A percentile compares a stretch with the other conserved stretches of the same genome.
phyloP scores from a whole-genome alignment of 345 rosid genomes.

The Pistacia vera region DNA sequence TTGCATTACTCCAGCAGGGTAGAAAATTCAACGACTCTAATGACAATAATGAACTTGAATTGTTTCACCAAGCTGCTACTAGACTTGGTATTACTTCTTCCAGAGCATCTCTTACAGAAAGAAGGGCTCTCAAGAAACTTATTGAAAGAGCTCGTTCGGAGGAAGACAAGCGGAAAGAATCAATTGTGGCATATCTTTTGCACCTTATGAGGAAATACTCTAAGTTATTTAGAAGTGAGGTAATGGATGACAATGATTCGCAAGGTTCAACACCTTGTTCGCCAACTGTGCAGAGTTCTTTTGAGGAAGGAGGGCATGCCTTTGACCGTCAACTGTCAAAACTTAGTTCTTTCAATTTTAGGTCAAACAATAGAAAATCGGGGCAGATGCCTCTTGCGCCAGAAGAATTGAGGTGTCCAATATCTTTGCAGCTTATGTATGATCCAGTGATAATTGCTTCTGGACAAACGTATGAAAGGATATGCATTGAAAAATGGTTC shows the following conservation, averaged over 20 bases:
- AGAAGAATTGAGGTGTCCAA: slow-evolving; percentile 95
- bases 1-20: slow-evolving; percentile 88
- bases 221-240: slow-evolving; percentile 82
- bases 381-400: slow-evolving; percentile 83
- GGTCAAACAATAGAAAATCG: slow-evolving; percentile 53
- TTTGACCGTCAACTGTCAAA: slow-evolving; percentile 88
- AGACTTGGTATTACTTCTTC: slow-evolving; percentile 83
- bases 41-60: slow-evolving; percentile 79
- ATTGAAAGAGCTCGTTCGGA: slow-evolving; percentile 88
- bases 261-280: slow-evolving; percentile 91
- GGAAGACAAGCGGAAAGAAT: slow-evolving; percentile 98
- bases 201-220: slow-evolving; percentile 96
- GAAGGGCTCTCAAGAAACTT: slow-evolving; percentile 92
- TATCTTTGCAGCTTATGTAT: slow-evolving; percentile 93
- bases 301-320: slow-evolving; percentile 54
- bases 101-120: slow-evolving; percentile 85
- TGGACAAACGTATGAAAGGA: slow-evolving; percentile 95
- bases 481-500: slow-evolving; percentile 98
- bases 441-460: slow-evolving; percentile 98
- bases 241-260: slow-evolving; percentile 86
- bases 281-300: slow-evolving; percentile 60
- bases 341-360: slow-evolving; percentile 74
- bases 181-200: slow-evolving; percentile 91
- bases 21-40: slow-evolving; percentile 62
- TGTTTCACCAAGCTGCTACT: slow-evolving; percentile 82